phyloP scores from a whole-genome alignment of 2,329 filamentous ascomycete species.

The Lasiodiplodia theobromae region DNA sequence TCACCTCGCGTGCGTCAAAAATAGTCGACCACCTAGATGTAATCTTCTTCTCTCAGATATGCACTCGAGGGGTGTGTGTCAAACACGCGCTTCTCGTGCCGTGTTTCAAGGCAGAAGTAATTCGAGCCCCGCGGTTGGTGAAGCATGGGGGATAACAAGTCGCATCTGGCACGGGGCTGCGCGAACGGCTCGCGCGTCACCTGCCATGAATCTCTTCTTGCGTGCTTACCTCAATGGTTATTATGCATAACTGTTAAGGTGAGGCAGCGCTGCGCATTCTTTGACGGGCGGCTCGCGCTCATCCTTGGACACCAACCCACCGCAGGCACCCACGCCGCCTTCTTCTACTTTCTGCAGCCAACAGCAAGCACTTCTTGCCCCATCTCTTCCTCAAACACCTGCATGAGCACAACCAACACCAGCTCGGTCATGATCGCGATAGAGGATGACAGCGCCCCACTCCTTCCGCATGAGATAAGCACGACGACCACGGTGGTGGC shows the following conservation, averaged over 20 bases:
- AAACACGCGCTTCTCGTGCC: neutral
- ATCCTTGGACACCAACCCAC: neutral
- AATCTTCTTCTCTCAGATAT: neutral
- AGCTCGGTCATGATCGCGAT: neutral
- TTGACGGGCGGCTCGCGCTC: neutral
- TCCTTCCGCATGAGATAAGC: slow-evolving; percentile 17
- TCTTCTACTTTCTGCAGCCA: neutral
- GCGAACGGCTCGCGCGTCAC: neutral
- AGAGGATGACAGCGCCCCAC: slow-evolving; percentile 8
- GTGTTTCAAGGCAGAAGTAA: slow-evolving; percentile 7
- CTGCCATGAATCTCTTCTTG: neutral
- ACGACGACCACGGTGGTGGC: neutral
- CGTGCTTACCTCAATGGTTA: neutral
- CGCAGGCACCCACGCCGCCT: neutral
- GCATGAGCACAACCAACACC: neutral
- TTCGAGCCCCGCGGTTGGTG: neutral
- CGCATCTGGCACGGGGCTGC: neutral
- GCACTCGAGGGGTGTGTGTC: neutral
- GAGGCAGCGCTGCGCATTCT: neutral
- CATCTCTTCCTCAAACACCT: neutral
- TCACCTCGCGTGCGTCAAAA: neutral
- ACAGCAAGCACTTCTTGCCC: neutral
- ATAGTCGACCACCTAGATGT: neutral
- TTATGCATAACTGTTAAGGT: neutral
- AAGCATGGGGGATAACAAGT: neutral